Evolutionary conservation across 495 filamentous ascomycete genomes (phyloP), one percentile per base, ranked within the genome.

Genomic region (Aspergillus affinis): DNA sequence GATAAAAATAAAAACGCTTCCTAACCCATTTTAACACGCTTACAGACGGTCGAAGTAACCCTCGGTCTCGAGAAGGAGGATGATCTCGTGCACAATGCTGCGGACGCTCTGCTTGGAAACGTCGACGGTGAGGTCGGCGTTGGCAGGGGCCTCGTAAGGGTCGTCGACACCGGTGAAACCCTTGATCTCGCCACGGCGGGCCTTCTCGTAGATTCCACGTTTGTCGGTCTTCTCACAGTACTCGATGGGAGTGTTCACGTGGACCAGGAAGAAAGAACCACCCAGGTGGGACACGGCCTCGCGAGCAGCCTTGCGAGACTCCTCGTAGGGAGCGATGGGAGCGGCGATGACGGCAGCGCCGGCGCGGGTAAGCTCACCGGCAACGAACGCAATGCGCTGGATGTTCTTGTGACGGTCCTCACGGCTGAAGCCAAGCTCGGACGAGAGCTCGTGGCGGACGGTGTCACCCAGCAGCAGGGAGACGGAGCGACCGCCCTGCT

Each of bases 151-250:
- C 86, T 98, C 94, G 73, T 98, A 98, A 57, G 94, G 92, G 75
- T 97, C 94, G 75, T 98, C 94, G 59, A 98, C 94, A 68, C 94
- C 94, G 30, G 94, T 98, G 82, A 98, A 98, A 32, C 92, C 92
- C 86, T 91, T 94, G 78, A 98, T 96, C 82, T 97, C 92, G 17
- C 94, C 94, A 9, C 76, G 82, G 54, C 95, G 85, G 15, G 94
- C 94, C 76, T 85, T 84, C 23, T 78, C 82, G 76, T 98, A 98
- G 65, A 97, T 88, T 23, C 94, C 95, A 60, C 86, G 82, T 85
- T 91, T 95, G 75, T 98, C 94, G 56, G 92, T 97, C 84, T 88
- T 87, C 83, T 98, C 94, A 75, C 87, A 90, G 81, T 92, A 83
- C 78, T 95, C 91, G 54, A 98, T 85, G 55, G 90, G 87, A 57